These are phyloP conservation scores for Euphrasia confusa DNA, from an alignment of 257 asterid species.

Conservation along the genomic window DNA sequence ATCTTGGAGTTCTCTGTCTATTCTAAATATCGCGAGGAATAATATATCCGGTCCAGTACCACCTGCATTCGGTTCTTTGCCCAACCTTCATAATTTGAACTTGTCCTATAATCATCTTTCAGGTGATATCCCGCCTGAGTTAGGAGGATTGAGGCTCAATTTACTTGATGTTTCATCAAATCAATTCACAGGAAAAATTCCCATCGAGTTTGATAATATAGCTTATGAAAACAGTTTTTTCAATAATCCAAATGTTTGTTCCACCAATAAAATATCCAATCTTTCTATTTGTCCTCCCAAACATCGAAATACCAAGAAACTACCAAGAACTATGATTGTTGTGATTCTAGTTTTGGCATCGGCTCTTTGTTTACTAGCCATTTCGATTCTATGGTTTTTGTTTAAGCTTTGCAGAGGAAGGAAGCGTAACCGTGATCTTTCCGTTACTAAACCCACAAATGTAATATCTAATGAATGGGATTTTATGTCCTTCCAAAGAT, in stretches of 20 bases:
- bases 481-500: conserved; percentile 63
- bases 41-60: conserved; percentile 64
- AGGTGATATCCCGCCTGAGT: conserved; percentile 60
- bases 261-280: background rate
- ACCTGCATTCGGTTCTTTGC: conserved; percentile 38
- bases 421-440: background rate
- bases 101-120: conserved; percentile 61
- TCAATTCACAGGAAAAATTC: conserved; percentile 56
- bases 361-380: background rate
- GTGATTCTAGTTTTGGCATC: background rate
- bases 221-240: conserved; percentile 64
- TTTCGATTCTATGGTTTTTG: background rate
- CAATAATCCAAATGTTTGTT: conserved; percentile 55
- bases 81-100: conserved; percentile 59
- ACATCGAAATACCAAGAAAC: conserved; percentile 7
- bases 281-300: conserved; percentile 41
- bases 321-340: background rate
- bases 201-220: conserved; percentile 55
- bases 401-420: background rate
- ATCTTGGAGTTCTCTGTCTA: conserved; percentile 64
- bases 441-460: background rate
- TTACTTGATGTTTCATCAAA: conserved; percentile 68
- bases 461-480: conserved; percentile 38
- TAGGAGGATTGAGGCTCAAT: conserved; percentile 50
- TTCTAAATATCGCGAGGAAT: conserved; percentile 53